phyloP scores from a whole-genome alignment of 2,329 filamentous ascomycete genomes.

The Trichoderma cornu-damae region DNA sequence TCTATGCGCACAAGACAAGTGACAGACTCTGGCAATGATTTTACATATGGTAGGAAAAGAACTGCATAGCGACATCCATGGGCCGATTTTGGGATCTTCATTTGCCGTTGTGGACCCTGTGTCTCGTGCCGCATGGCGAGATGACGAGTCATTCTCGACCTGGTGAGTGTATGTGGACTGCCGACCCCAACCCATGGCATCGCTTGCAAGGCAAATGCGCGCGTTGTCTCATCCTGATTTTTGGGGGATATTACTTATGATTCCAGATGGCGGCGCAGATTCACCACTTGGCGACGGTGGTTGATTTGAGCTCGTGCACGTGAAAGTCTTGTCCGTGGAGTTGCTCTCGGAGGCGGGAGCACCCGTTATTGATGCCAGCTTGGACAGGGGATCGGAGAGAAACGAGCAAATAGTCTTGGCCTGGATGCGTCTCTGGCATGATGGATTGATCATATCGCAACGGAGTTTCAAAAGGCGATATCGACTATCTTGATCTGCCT shows the following conservation, averaged over 20 bases:
- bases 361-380: not conserved
- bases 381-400: not conserved
- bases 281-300: not conserved
- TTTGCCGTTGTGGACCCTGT: not conserved
- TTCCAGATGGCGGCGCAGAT: not conserved
- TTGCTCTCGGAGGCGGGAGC: not conserved
- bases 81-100: not conserved
- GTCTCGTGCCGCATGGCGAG: not conserved
- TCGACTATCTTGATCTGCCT: slow-evolving; percentile 2
- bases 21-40: slow-evolving; percentile 1
- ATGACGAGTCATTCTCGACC: not conserved
- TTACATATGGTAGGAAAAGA: slow-evolving; percentile 4
- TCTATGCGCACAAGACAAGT: too few species aligned
- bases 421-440: not conserved
- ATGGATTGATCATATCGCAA: slow-evolving; percentile 1
- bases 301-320: not conserved
- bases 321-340: not conserved
- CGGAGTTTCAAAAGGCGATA: slow-evolving; percentile 5
- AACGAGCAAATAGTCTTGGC: not conserved
- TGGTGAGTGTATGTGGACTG: slow-evolving; percentile 5
- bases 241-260: not conserved
- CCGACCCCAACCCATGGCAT: not conserved
- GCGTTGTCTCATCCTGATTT: slow-evolving; percentile 1
- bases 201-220: slow-evolving; percentile 8
- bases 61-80: not conserved